These are phyloP conservation scores for Aspergillus proliferans DNA, from an alignment of 2,329 filamentous ascomycete species.

Conservation along the genomic window DNA sequence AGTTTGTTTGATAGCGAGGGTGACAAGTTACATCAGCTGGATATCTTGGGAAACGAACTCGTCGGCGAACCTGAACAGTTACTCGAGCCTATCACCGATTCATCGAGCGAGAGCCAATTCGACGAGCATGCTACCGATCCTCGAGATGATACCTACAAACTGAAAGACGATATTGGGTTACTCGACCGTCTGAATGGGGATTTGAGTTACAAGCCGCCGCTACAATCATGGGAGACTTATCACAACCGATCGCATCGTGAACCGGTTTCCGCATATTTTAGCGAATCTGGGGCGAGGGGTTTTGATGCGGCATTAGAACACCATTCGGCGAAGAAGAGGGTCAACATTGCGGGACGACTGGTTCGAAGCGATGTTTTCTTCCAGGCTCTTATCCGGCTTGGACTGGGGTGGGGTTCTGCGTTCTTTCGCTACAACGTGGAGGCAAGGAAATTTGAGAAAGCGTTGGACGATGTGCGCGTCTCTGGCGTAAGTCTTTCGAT, in stretches of 20 bases:
- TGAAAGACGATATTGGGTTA: conserved; percentile 29
- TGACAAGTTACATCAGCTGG: conserved; percentile 25
- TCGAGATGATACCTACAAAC: conserved; percentile 12
- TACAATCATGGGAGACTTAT: conserved; percentile 40
- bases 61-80: conserved; percentile 12
- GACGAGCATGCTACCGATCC: conserved; percentile 16
- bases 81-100: conserved; percentile 14
- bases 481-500: conserved; percentile 46
- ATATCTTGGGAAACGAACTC: conserved; percentile 25
- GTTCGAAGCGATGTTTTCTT: conserved; percentile 35
- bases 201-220: conserved; percentile 8
- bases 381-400: conserved; percentile 34
- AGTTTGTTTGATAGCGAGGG: conserved; percentile 18
- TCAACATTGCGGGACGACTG: conserved; percentile 22
- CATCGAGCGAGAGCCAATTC: conserved; percentile 13
- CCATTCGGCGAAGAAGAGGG: conserved; percentile 14
- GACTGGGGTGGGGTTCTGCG: conserved; percentile 39
- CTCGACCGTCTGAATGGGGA: conserved; percentile 19
- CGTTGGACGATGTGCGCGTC: conserved; percentile 40
- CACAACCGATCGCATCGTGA: conserved; percentile 25
- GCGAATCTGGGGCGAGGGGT: conserved; percentile 35
- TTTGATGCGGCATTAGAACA: conserved; percentile 35
- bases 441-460: conserved; percentile 31
- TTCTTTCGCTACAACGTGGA: conserved; percentile 38
- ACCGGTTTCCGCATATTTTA: conserved; percentile 36